These are phyloP conservation scores for Adansonia digitata DNA, from an alignment of 345 rosid species.

Conservation along the genomic window DNA sequence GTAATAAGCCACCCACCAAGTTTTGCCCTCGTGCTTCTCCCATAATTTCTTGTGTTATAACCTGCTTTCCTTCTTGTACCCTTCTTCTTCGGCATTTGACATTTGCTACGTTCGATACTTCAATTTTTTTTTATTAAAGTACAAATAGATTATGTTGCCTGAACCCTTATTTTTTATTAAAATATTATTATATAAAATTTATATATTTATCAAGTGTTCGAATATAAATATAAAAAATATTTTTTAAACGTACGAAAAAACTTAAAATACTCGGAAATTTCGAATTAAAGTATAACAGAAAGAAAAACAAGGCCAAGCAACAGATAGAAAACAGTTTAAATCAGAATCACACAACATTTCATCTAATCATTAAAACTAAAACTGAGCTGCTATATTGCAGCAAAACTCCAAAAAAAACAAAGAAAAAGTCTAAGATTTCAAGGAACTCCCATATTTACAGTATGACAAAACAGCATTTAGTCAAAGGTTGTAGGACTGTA, in stretches of 20 bases:
- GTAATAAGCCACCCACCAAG: neutral
- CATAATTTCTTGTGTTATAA: neutral
- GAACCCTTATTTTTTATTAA: too few relatives aligned
- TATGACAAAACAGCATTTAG: slow-evolving; percentile 40
- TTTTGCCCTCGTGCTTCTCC: neutral
- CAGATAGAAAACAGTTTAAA: neutral
- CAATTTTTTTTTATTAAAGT: too few relatives aligned
- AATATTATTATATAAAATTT: too few relatives aligned
- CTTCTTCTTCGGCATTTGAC: too few relatives aligned
- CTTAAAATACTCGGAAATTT: neutral
- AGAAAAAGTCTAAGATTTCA: slow-evolving; percentile 31
- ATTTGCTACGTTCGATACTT: too few relatives aligned
- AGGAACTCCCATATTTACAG: slow-evolving; percentile 55
- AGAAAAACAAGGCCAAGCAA: neutral
- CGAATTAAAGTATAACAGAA: too few relatives aligned
- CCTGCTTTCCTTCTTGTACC: neutral
- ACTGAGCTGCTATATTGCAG: slow-evolving; percentile 24
- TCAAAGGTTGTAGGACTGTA: slow-evolving; percentile 34
- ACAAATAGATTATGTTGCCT: too few relatives aligned
- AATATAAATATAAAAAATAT: too few relatives aligned
- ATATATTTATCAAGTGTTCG: too few relatives aligned
- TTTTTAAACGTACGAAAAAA: too few relatives aligned
- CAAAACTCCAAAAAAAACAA: slow-evolving; percentile 37
- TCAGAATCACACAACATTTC: slow-evolving; percentile 20
- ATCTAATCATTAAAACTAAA: slow-evolving; percentile 16